Evolutionary conservation across 2,329 filamentous ascomycete genomes (phyloP).

Genomic region (Cadophora gregata): DNA sequence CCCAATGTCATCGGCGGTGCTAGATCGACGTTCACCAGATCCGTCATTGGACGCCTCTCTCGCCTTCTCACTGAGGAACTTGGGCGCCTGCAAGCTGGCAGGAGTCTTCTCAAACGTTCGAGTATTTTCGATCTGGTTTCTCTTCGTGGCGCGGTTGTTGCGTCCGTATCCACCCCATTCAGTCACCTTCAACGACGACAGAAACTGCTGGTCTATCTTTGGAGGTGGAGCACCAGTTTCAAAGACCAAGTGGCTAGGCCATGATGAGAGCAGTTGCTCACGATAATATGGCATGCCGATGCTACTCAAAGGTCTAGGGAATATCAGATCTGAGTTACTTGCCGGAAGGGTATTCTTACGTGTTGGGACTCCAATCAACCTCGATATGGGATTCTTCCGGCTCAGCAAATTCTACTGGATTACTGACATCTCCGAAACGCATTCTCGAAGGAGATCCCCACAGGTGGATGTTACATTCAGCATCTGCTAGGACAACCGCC

Average conservation of each 20-base stretch:
- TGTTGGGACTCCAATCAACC: slow-evolving; percentile 70
- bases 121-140: slow-evolving; percentile 85
- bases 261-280: slow-evolving; percentile 84
- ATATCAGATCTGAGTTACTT: slow-evolving; percentile 19
- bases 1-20: slow-evolving; percentile 69
- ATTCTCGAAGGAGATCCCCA: slow-evolving; percentile 75
- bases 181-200: slow-evolving; percentile 70
- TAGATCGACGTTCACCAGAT: slow-evolving; percentile 48
- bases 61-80: slow-evolving; percentile 93
- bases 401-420: slow-evolving; percentile 71
- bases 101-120: slow-evolving; percentile 66
- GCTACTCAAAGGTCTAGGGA: slow-evolving; percentile 74
- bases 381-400: slow-evolving; percentile 53
- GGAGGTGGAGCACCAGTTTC: slow-evolving; percentile 84
- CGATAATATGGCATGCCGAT: slow-evolving; percentile 95
- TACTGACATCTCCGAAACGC: slow-evolving; percentile 73
- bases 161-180: slow-evolving; percentile 81
- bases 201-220: slow-evolving; percentile 73
- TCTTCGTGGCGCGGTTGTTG: slow-evolving; percentile 73
- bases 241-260: slow-evolving; percentile 83
- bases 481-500: slow-evolving; percentile 70
- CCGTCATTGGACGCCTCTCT: slow-evolving; percentile 64
- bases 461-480: slow-evolving; percentile 68
- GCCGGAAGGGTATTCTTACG: slow-evolving; percentile 53
- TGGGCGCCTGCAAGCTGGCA: slow-evolving; percentile 74